Base-by-base conservation (phyloP, 1,284 basidiomycete genomes). In the Inonotus hispidus region DNA sequence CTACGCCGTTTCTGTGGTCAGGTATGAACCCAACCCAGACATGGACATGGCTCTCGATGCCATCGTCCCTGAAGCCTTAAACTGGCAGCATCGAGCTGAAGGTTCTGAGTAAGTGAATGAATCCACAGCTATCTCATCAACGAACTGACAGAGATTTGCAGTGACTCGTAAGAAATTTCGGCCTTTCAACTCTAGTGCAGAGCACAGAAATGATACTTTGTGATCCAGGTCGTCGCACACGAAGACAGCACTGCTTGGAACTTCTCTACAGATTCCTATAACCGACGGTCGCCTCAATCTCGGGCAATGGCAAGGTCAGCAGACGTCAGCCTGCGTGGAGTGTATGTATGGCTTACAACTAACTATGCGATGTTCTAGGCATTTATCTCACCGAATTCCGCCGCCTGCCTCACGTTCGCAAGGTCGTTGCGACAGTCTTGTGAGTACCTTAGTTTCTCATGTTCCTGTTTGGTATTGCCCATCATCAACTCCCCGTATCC, bases 1-100 rank as follows among this genome's bases (percentile, higher is more conserved):
- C 71, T 62, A 46, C 54, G 53, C 55, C 39, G 32, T 52, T 16
- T 29, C 23, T 43, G 58, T 58, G 50, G 56, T 60, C 25, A 46
- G 1, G 39, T 27, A 38, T 64, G 13, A n/a, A n/a, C n/a, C n/a
- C n/a, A n/a, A n/a, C n/a, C 41, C 8, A 23, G 88, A 91, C 68
- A 90, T 92, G 90, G 83, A 88, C 67, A 92, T 90, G 86, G 88
- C 89, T 38, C 76, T 97, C 16, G 95, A 97, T 74, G 82, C 76
- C 32, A 86, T 95, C 62, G 93, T 98, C 1, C 95, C 95, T 0
- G 94, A 97, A 71, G 81, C 72, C 23, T 76, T 96, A n/a, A 77
- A 85, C 19, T 97, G 94, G 94, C 76, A 79, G 55, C 95, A 97
- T 73, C 93, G 87, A 2, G 92, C 93, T 70, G 93, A 96, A 76